A percentile compares a stretch with the other conserved stretches of the same genome.
These are phyloP conservation scores for Oryza meridionalis DNA, from an alignment of 176 grass and related monocot species.

Conservation along the genomic window DNA sequence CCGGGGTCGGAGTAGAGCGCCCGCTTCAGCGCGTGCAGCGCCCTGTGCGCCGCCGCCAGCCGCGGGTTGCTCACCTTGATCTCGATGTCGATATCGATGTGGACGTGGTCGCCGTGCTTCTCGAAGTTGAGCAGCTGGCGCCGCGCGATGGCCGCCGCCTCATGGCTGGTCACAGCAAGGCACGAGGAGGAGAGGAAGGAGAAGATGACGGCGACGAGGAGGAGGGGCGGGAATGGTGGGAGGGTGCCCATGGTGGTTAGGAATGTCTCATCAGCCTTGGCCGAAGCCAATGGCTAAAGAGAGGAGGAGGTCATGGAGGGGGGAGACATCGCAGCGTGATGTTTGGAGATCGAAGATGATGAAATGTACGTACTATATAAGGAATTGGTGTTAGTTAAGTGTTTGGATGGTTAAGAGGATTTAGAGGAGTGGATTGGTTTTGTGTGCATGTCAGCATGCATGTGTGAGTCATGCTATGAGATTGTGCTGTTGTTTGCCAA, in stretches of 20 bases:
- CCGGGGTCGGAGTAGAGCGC: conserved; percentile 24
- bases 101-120: conserved; percentile 9
- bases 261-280: conserved; percentile 15
- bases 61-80: conserved; percentile 38
- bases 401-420: conserved; percentile 23
- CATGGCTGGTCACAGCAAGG: neutral
- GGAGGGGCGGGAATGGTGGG: neutral
- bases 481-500: neutral
- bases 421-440: neutral
- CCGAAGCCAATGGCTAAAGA: neutral
- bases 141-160: neutral
- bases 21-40: conserved; percentile 14
- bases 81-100: conserved; percentile 15
- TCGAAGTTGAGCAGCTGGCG: neutral
- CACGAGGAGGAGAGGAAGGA: neutral
- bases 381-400: neutral
- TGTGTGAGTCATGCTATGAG: neutral
- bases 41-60: conserved; percentile 5
- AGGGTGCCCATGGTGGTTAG: conserved; percentile 22
- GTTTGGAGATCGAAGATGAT: neutral
- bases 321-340: neutral
- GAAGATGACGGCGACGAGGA: neutral
- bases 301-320: neutral
- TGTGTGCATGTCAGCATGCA: too few relatives aligned
- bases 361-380: neutral